Conservation (phyloP, 768 basidiomycete genomes). For the Trametes maxima region DNA sequence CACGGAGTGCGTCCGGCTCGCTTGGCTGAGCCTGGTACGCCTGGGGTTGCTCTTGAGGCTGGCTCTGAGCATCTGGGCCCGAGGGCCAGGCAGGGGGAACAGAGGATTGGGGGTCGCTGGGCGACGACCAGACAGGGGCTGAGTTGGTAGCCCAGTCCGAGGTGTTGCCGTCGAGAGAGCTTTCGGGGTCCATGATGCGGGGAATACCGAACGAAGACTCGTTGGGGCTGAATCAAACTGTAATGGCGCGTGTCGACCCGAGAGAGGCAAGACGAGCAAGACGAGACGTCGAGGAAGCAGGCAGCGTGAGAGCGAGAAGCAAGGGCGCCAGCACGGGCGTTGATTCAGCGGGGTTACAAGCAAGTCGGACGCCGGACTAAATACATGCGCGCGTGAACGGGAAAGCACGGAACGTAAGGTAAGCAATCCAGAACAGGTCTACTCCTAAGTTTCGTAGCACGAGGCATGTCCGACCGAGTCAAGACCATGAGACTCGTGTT, state of each 20-base stretch:
- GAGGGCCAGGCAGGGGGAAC: too few relatives aligned
- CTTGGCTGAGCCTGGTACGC: too few relatives aligned
- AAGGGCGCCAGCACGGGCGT: not conserved
- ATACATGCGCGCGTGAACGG: not conserved
- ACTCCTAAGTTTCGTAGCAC: not conserved
- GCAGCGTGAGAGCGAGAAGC: not conserved
- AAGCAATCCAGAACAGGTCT: not conserved
- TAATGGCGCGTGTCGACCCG: not conserved
- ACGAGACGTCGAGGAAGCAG: not conserved
- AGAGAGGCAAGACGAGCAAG: not conserved
- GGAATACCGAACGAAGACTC: not conserved
- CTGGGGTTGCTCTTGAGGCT: too few relatives aligned
- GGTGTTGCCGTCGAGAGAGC: not conserved
- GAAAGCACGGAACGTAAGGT: not conserved
- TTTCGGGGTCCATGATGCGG: not conserved
- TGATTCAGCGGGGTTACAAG: not conserved
- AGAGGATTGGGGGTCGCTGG: too few relatives aligned
- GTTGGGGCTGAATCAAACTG: conserved; percentile 7
- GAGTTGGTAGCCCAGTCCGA: not conserved
- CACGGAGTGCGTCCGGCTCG: too few relatives aligned
- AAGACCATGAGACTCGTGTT: not conserved
- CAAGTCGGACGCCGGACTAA: not conserved
- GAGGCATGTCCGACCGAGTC: not conserved
- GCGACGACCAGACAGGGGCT: too few relatives aligned
- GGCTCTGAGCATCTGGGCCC: too few relatives aligned